phyloP scores from a whole-genome alignment of 371 early-diverging fungal genomes.

The Rhizopus delemar region DNA sequence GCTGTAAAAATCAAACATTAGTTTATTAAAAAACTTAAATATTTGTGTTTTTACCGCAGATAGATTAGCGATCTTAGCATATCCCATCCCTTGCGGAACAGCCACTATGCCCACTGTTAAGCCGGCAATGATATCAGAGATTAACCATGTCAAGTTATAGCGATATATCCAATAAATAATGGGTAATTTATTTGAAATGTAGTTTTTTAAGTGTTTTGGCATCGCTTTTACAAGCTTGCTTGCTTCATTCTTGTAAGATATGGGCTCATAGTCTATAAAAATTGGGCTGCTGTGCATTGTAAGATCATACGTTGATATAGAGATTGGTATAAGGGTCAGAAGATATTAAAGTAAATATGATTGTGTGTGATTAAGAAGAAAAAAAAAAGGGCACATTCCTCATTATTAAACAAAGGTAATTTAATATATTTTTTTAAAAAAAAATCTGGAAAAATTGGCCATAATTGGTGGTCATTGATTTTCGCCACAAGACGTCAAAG shows the following conservation, averaged over 20 bases:
- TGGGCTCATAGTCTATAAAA: constrained; percentile 21
- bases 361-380: constrained; percentile 1
- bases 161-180: constrained; percentile 66
- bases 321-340: neutral
- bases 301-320: neutral
- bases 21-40: neutral
- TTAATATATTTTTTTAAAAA: too few relatives aligned
- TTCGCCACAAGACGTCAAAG: constrained; percentile 35
- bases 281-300: constrained; percentile 17
- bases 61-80: constrained; percentile 82
- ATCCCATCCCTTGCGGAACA: constrained; percentile 85
- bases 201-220: constrained; percentile 16
- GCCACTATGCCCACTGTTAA: constrained; percentile 85
- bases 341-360: neutral
- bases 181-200: constrained; percentile 53
- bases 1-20: constrained; percentile 14
- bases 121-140: constrained; percentile 83
- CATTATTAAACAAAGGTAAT: neutral
- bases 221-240: constrained; percentile 10
- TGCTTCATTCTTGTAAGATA: constrained; percentile 17
- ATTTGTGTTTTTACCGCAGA: constrained; percentile 43
- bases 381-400: neutral
- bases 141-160: constrained; percentile 68
- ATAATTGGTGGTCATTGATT: constrained; percentile 21
- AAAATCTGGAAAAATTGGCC: neutral